These are phyloP conservation scores for Phytophthora palmivora DNA, from an alignment of 352 stramenopile genomes.

Conservation along the genomic window DNA sequence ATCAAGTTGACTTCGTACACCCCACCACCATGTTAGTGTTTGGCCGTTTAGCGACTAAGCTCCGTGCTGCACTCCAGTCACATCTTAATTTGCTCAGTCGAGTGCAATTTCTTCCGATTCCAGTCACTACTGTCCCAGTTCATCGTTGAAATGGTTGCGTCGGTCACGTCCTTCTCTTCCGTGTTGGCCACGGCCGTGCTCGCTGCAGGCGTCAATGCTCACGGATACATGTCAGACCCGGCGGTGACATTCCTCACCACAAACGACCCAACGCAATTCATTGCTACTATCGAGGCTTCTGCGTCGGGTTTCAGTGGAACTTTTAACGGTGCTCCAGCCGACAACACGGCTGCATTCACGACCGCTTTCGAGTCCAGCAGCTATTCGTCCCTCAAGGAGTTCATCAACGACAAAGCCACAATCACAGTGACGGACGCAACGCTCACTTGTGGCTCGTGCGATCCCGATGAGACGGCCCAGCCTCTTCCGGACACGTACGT, in stretches of 20 bases:
- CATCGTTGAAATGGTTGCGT: conserved; percentile 30
- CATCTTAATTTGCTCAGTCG: conserved; percentile 33
- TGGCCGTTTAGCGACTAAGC: conserved; percentile 11
- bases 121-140: not conserved
- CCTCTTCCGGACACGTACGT: conserved; percentile 31
- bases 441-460: conserved; percentile 29
- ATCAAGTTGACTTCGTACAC: conserved; percentile 5
- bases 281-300: conserved; percentile 36
- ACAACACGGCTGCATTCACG: conserved; percentile 36
- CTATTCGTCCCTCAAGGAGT: conserved; percentile 34
- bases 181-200: conserved; percentile 23
- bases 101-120: conserved; percentile 8
- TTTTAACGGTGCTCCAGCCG: conserved; percentile 24
- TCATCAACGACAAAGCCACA: conserved; percentile 35
- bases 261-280: conserved; percentile 35
- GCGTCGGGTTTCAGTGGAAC: conserved; percentile 32
- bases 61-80: conserved; percentile 21
- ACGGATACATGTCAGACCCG: conserved; percentile 38
- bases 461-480: conserved; percentile 31
- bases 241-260: conserved; percentile 30
- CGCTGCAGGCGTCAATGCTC: conserved; percentile 15
- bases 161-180: conserved; percentile 16
- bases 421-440: conserved; percentile 32
- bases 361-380: conserved; percentile 32
- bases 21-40: not conserved